Base-by-base conservation (phyloP, 768 basidiomycete species). In the Lactarius indigo region DNA sequence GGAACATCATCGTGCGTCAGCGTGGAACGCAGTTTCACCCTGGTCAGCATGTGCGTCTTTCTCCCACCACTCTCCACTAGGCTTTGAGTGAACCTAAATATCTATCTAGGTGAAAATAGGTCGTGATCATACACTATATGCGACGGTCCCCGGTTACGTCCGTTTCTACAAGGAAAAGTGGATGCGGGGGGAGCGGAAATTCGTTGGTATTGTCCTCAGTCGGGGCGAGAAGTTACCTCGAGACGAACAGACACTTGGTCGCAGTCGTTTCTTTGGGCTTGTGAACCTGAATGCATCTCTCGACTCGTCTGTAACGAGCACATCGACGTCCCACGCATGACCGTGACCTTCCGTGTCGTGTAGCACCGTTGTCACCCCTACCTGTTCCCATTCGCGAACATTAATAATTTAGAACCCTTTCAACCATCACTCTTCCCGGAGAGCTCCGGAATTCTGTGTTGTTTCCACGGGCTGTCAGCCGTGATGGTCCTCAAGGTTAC, bases 1-100 rank as follows among this genome's bases (percentile, higher is more conserved):
- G 97, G 52, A 93, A 96, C 80, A 98, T 99, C 72, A 91, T 99
- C 74, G 88, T 98, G 37, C 85, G 97, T 55, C 97, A 99, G 77
- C 85, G 97, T 69, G 97, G 97, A 10, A 90, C 91, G 0, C 81
- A 89, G 59, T 96, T 97, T 79, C 94, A 96, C 74, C 88, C 96
- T 5, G 96, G 96, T 1, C 95, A 94, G 76, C 88, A 98, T 77
- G 96, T 95, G 77, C 64, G 57, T 60, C 42, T 47, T n/a, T 55
- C 63, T 41, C 26, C 61, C 64, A 37, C 31, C 60, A 66, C 57
- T 23, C 39, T 35, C 60, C 59, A 69, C 61, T 64, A 42, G 47
- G 65, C 56, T 44, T 42, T 17, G n/a, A 12, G 37, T 59, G 9
- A 23, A 57, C 63, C 55, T 23, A 56, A 42, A 63, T 57, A 30